Evolutionary conservation across 2,329 filamentous ascomycete species (phyloP), one percentile per base, ranked within the genome.

Genomic region (Verticillium zaregamsianum): DNA sequence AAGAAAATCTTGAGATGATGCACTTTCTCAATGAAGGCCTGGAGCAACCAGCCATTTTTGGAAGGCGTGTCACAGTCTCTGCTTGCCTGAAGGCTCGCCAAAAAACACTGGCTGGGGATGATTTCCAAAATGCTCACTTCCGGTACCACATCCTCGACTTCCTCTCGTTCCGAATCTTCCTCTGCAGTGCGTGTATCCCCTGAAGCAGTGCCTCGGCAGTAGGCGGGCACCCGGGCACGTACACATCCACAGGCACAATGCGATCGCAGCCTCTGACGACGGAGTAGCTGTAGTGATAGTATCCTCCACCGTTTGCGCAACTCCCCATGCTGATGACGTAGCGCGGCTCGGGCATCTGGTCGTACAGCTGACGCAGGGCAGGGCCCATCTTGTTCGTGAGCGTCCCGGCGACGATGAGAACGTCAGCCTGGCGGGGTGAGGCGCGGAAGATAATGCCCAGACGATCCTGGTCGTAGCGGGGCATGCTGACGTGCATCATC

Each of bases 211-310:
- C 79, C 70, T 82, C 79, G 31, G 75, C 70, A 9, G 80, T 78
- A 8, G 75, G 83, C 66, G 79, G 79, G 74, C 87, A 90, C 0
- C 87, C 87, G 1, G 87, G 87, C 5, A 90, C 83, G 68, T 88
- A 90, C 12, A 90, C 81, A 72, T 90, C 87, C 15, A 90, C 87
- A 0, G 88, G 88, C 3, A 90, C 77, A 66, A 90, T 82, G 11
- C 87, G 76, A 72, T 90, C 88, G 63, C 86, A 87, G 0, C 87
- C 87, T 40, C 88, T 77, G 15, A 86, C 81, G 15, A 90, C 87
- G 58, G 79, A 83, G 74, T 91, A 91, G 70, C 85, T 88, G 74
- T 90, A 90, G 72, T 91, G 88, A 73, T 91, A 91, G 73, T 91
- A 90, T 15, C 88, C 88, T 61, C 88, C 88, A 25, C 88, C 87